These are phyloP conservation scores for Ceratobasidium papillatum DNA, from an alignment of 1,284 basidiomycete species.

Conservation along the genomic window DNA sequence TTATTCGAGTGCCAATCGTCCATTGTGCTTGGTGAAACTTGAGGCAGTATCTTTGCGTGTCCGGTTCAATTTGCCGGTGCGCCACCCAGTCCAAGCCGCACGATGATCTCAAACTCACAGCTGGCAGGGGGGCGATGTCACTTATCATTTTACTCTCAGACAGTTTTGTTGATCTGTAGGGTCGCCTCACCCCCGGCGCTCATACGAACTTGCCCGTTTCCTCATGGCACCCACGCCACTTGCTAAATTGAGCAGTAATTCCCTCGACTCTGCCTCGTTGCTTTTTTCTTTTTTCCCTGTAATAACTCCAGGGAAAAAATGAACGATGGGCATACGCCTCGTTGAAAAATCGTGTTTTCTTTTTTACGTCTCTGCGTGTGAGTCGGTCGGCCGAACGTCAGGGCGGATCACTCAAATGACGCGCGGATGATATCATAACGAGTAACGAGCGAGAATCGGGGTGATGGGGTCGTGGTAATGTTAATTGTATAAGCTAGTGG, in stretches of 20 bases:
- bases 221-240: too few species aligned
- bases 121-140: background rate
- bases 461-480: background rate
- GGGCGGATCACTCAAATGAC: background rate
- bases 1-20: background rate
- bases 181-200: background rate
- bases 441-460: background rate
- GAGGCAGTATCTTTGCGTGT: background rate
- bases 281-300: background rate
- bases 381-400: background rate
- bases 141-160: too few species aligned
- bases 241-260: background rate
- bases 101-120: background rate
- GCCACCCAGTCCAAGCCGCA: slow-evolving; percentile 2
- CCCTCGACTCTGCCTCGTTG: background rate
- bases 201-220: background rate
- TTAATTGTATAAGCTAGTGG: background rate
- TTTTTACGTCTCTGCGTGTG: background rate
- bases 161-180: too few species aligned
- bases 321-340: background rate
- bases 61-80: background rate
- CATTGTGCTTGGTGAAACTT: background rate
- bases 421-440: background rate
- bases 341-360: background rate
- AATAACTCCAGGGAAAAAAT: background rate